Conservation (phyloP, 2,329 filamentous ascomycete species). For the Sporothrix pallida region DNA sequence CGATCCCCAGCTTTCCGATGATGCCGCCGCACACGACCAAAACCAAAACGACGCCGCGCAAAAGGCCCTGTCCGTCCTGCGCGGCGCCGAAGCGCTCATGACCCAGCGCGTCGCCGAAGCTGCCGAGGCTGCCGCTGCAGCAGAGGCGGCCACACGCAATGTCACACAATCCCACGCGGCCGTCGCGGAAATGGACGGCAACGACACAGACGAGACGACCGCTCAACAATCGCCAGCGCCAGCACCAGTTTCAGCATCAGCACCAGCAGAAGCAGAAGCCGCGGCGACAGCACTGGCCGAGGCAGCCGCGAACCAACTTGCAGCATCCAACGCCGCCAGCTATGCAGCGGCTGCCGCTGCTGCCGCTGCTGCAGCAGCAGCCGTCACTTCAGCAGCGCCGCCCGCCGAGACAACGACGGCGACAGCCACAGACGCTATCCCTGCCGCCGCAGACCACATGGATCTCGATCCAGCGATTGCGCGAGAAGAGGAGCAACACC, state of each 20-base stretch:
- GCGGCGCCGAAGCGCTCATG: conserved; percentile 36
- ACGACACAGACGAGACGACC: conserved; percentile 23
- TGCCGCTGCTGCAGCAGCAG: conserved; percentile 29
- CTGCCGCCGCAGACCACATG: conserved; percentile 20
- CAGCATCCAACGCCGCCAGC: conserved; percentile 24
- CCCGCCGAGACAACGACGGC: conserved; percentile 41
- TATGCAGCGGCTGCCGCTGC: conserved; percentile 36
- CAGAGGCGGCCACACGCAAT: neutral
- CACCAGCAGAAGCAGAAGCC: conserved; percentile 15
- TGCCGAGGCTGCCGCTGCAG: conserved; percentile 47
- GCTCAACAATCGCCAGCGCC: conserved; percentile 39
- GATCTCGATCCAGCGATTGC: neutral
- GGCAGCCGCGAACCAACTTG: conserved; percentile 39
- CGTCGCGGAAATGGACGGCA: conserved; percentile 10
- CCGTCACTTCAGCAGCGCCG: conserved; percentile 45
- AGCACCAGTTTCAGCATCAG: conserved; percentile 48
- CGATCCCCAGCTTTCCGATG: neutral
- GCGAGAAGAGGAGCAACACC: conserved; percentile 25
- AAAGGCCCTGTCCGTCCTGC: conserved; percentile 49
- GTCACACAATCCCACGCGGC: neutral
- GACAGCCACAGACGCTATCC: neutral
- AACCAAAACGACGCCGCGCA: conserved; percentile 55
- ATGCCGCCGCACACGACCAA: neutral
- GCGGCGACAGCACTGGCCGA: conserved; percentile 44
- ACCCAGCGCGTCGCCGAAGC: conserved; percentile 40